Conservation (phyloP, 2,329 filamentous ascomycete genomes). For the Coniochaeta hoffmannii region DNA sequence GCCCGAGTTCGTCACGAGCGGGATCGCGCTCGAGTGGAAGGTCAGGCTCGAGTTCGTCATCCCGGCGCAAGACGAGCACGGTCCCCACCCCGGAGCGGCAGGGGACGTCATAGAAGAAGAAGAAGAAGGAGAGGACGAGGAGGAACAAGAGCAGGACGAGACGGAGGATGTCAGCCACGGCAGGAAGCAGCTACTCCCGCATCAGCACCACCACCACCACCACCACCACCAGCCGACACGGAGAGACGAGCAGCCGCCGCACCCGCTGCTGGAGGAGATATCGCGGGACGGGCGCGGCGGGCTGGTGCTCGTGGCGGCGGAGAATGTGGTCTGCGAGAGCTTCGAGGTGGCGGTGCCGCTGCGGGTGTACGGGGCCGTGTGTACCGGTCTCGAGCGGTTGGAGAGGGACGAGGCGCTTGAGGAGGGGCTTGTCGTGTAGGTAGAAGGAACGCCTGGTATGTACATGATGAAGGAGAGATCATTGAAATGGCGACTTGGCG, state of each 20-base stretch:
- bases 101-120: constrained; percentile 14
- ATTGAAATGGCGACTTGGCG: too few relatives aligned
- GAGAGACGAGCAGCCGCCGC: constrained; percentile 14
- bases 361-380: constrained; percentile 65
- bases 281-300: constrained; percentile 72
- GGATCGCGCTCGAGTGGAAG: constrained; percentile 82
- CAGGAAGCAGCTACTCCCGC: not conserved
- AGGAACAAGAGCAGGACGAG: not conserved
- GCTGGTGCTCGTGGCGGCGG: constrained; percentile 65
- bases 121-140: constrained; percentile 16
- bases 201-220: constrained; percentile 3
- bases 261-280: constrained; percentile 68
- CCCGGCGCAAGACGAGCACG: constrained; percentile 38
- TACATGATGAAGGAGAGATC: too few relatives aligned
- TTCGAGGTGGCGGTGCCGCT: constrained; percentile 86
- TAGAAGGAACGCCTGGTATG: not conserved
- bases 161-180: constrained; percentile 2
- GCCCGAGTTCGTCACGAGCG: constrained; percentile 86
- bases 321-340: constrained; percentile 75
- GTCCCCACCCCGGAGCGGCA: constrained; percentile 14
- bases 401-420: constrained; percentile 46
- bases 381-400: constrained; percentile 47
- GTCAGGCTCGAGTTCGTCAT: constrained; percentile 90
- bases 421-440: constrained; percentile 17
- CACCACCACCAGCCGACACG: constrained; percentile 6